These are phyloP conservation scores for Saxophila tyrrhenica DNA, from an alignment of 495 filamentous ascomycete species.

Conservation along the genomic window DNA sequence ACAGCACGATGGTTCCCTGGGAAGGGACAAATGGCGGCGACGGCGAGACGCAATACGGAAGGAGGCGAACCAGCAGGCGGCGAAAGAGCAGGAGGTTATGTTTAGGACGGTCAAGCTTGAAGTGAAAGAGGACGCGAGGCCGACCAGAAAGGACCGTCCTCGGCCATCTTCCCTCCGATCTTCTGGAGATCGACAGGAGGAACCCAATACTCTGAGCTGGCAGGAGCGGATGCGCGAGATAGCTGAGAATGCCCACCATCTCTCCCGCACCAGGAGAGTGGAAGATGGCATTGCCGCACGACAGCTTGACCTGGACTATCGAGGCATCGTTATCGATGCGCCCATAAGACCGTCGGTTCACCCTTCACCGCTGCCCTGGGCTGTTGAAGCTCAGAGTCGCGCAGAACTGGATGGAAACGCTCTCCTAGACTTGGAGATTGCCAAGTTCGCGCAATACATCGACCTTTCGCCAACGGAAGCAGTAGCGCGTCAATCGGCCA, in stretches of 20 bases:
- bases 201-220: neutral
- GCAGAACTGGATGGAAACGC: neutral
- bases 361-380: conserved; percentile 5
- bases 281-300: too few relatives aligned
- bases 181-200: too few relatives aligned
- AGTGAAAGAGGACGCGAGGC: too few relatives aligned
- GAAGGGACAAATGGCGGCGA: too few relatives aligned
- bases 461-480: conserved; percentile 3
- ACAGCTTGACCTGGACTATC: neutral
- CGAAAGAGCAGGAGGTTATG: too few relatives aligned
- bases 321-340: neutral
- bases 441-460: conserved; percentile 1
- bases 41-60: too few relatives aligned
- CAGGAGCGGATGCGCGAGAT: neutral
- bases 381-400: neutral
- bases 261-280: too few relatives aligned
- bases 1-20: too few relatives aligned
- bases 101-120: too few relatives aligned
- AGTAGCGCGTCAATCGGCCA: conserved; percentile 7
- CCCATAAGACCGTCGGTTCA: neutral
- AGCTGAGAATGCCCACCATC: neutral
- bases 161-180: too few relatives aligned
- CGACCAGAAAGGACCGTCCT: too few relatives aligned
- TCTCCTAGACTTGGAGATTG: conserved; percentile 9
- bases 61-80: too few relatives aligned